Base-by-base conservation (phyloP, 805 yeast species). In the Spathaspora gorwiae region DNA sequence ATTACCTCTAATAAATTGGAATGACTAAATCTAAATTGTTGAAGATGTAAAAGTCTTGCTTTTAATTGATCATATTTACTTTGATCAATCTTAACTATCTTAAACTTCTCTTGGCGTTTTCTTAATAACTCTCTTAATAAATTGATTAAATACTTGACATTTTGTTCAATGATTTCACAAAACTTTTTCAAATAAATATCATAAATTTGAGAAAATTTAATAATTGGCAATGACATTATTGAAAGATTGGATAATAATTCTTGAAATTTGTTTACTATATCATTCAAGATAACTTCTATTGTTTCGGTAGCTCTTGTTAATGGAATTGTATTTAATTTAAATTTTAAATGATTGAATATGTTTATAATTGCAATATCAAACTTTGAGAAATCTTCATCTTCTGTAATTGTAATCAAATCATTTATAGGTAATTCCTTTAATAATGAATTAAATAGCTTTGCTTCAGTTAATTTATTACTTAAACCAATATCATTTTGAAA, bases 81-180 rank as follows among this genome's bases (percentile, higher is more conserved):
- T 7, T 80, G 73, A n/a, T 67, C 68, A 8, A 89, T 70, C 46
- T 81, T 78, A 15, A 88, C 78, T 19, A 83, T 76, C 11, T 84
- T 73, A 56, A 84, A 84, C 47, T 80, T 81, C 44, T 86, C 92
- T 7, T 81, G 79, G 37, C 94, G 66, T 54, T 82, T 86, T 50
- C 97, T 70, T 35, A 87, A 69, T 3, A 86, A 62, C 48, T 90
- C 97, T 45, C 97, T 75, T 0, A 88, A 78, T 37, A 85, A 57
- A 42, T 79, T 75, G 1, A 81, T 77, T 64, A 83, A 79, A 45
- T 81, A 87, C 55, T 83, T 81, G 9, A 81, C 57, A 35, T 78
- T 75, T 26, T 70, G 73, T 33, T 88, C 95, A 70, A 90, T 78
- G 0, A 72, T 61, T 2, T 59, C 63, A 0, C 74, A 50, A 0